Evolutionary conservation across 257 asterid species (phyloP).

Genomic region (Lantana camara): DNA sequence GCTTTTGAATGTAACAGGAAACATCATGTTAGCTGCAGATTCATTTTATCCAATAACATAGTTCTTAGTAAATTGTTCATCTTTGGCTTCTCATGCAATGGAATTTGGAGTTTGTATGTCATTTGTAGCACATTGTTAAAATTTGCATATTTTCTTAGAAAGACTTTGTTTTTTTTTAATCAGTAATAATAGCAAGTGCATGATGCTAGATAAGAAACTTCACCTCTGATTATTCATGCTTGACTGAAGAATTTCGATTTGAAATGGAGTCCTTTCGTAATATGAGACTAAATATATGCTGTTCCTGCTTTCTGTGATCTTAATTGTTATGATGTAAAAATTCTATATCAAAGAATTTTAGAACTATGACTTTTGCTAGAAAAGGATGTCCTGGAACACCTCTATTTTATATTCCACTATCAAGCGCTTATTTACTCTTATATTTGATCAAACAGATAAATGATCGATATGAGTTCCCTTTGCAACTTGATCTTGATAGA

Average conservation of each 20-base stretch:
- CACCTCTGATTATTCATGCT: conserved; percentile 3
- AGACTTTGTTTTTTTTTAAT: neutral
- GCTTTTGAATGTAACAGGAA: neutral
- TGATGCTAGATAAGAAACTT: neutral
- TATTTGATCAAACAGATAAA: conserved; percentile 61
- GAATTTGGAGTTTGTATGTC: neutral
- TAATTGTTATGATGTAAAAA: conserved; percentile 3
- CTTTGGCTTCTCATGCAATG: conserved; percentile 9
- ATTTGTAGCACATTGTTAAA: neutral
- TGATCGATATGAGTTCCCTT: conserved; percentile 91
- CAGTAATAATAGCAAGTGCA: conserved; percentile 1
- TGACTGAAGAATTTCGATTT: conserved; percentile 7
- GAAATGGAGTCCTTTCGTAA: conserved; percentile 14
- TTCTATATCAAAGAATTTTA: neutral
- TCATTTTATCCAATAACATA: neutral
- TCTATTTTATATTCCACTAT: conserved; percentile 8
- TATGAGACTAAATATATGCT: neutral
- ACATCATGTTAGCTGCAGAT: neutral
- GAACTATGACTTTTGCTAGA: conserved; percentile 5
- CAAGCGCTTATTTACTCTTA: conserved; percentile 1
- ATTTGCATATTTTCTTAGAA: neutral
- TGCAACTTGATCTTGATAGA: conserved; percentile 91
- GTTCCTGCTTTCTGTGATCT: conserved; percentile 5
- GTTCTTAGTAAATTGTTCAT: neutral
- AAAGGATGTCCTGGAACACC: neutral